These are phyloP conservation scores for Galium porrigens DNA, from an alignment of 305 asterid genomes.

Conservation along the genomic window DNA sequence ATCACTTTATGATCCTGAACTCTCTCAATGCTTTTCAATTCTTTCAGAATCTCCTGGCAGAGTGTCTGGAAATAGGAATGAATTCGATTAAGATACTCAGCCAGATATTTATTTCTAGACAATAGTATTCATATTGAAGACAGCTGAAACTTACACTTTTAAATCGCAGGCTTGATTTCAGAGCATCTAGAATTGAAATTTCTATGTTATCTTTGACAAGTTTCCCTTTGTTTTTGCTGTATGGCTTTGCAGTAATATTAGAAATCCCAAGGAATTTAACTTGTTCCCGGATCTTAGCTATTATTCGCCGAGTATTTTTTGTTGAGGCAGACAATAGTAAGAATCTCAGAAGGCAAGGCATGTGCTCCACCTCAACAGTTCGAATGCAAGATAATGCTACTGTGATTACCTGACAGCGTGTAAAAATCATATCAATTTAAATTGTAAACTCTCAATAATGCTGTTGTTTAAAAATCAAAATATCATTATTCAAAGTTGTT, in stretches of 20 bases:
- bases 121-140: background rate
- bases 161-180: conserved; percentile 63
- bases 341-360: conserved; percentile 70
- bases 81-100: background rate
- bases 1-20: conserved; percentile 57
- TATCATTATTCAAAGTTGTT: background rate
- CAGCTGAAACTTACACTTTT: conserved; percentile 44
- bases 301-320: conserved; percentile 55
- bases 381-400: conserved; percentile 69
- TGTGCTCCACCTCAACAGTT: conserved; percentile 57
- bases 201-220: conserved; percentile 36
- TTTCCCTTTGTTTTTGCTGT: conserved; percentile 55
- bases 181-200: conserved; percentile 57
- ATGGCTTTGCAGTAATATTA: conserved; percentile 27
- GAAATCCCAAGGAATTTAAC: conserved; percentile 48
- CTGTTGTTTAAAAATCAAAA: background rate
- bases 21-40: conserved; percentile 52
- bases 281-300: conserved; percentile 59
- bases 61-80: conserved; percentile 35
- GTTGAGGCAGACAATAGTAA: conserved; percentile 59
- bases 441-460: background rate
- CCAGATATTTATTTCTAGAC: background rate
- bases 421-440: conserved; percentile 6
- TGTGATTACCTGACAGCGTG: conserved; percentile 38
- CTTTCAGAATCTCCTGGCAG: conserved; percentile 65